Base-by-base conservation (phyloP, 108 stramenopile species). In the Cyclotella cryptica region DNA sequence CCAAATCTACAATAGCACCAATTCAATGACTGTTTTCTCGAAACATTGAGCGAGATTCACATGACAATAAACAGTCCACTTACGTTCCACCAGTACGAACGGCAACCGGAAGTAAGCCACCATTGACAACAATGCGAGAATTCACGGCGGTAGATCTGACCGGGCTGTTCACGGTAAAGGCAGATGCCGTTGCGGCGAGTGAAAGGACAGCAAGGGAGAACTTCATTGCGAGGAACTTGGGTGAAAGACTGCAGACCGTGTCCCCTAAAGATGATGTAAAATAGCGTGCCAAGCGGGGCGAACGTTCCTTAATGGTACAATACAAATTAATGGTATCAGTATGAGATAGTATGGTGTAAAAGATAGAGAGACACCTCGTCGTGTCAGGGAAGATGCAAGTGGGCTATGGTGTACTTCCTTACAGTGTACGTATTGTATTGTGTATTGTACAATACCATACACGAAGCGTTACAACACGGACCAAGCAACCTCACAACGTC, bases 101-200 rank as follows among this genome's bases (percentile, higher is more conserved):
- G 61, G 65, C 41, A 52, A 70, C 57, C 40, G 76, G 70, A 72
- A 75, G 68, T 21, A 77, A 66, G 49, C 71, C 78, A 65, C 19
- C 35, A 54, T 45, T 53, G 0, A 35, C 57, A 40, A 54, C 71
- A 64, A 69, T 66, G 54, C 77, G 66, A 57, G 67, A 62, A 22
- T 42, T 28, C 19, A 54, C 59, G 60, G 49, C 55, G 51, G 52
- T 43, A 60, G 80, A 64, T 53, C 66, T 61, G 27, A 69, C 55
- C 29, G 80, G 44, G 58, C 61, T 64, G 49, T 40, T 49, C 54
- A 66, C 14, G 46, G 86, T 75, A 64, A 87, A 87, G 46, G 86
- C 86, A 66, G 84, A 66, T 44, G 84, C 86, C 69, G 86, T 70
- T 28, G 84, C 84, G 72, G 79, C 74, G 40, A 84, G 39, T 51